phyloP scores from a whole-genome alignment of 352 stramenopile species.

The Phytophthora pluvialis region DNA sequence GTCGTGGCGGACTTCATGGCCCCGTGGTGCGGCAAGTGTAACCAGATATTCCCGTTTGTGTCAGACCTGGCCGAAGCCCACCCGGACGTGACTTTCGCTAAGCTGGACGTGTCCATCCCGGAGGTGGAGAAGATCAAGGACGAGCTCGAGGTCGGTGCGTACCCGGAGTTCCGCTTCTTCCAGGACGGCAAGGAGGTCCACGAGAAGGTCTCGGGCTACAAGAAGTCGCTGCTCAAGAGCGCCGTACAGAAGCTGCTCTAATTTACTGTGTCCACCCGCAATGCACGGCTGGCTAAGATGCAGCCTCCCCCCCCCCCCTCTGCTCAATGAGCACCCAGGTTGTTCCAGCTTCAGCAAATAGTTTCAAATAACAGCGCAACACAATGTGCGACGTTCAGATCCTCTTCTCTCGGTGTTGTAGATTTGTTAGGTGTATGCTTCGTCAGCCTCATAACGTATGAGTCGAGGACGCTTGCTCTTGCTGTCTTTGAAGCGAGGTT shows the following conservation, averaged over 20 bases:
- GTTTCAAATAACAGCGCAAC: conserved; percentile 22
- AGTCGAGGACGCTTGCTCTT: background rate
- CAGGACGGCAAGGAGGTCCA: conserved; percentile 82
- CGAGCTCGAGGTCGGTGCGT: conserved; percentile 70
- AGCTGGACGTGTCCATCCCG: conserved; percentile 74
- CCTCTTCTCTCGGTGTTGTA: background rate
- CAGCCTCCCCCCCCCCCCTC: background rate
- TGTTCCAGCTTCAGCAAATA: conserved; percentile 12
- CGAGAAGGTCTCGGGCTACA: conserved; percentile 81
- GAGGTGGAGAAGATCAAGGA: conserved; percentile 82
- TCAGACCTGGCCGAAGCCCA: conserved; percentile 70
- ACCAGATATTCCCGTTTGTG: conserved; percentile 83
- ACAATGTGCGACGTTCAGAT: conserved; percentile 8
- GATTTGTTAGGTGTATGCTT: background rate
- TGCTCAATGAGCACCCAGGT: background rate
- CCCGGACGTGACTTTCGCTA: conserved; percentile 77
- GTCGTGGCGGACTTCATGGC: conserved; percentile 86
- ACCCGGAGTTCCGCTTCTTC: conserved; percentile 89
- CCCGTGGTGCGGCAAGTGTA: conserved; percentile 89
- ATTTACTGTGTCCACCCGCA: conserved; percentile 23
- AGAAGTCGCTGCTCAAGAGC: conserved; percentile 82
- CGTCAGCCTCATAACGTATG: background rate
- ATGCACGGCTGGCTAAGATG: conserved; percentile 10
- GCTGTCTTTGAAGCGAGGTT: no score
- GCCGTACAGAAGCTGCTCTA: conserved; percentile 64